Evolutionary conservation across 2,329 filamentous ascomycete genomes (phyloP).

Genomic region (Pseudogymnoascus sp.): DNA sequence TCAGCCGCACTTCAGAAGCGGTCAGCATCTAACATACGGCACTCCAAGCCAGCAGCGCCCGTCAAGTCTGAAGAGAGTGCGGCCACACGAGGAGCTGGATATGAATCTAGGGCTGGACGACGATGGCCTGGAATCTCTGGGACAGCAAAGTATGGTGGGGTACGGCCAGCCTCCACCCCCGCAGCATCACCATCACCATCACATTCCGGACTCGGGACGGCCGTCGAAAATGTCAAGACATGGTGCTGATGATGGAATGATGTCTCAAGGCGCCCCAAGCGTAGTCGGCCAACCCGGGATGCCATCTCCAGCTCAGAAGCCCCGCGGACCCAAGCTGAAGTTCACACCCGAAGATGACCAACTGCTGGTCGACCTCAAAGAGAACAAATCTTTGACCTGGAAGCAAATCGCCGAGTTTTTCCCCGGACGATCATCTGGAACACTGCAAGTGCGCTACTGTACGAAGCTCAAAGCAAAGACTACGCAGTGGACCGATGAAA

Average conservation of each 20-base stretch:
- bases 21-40: constrained; percentile 43
- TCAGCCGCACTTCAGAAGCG: constrained; percentile 41
- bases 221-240: constrained; percentile 60
- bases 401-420: constrained; percentile 98
- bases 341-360: constrained; percentile 90
- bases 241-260: constrained; percentile 38
- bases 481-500: constrained; percentile 88
- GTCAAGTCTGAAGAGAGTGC: constrained; percentile 39
- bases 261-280: constrained; percentile 60
- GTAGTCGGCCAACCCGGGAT: constrained; percentile 82
- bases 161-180: constrained; percentile 31
- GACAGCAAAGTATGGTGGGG: constrained; percentile 46
- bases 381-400: constrained; percentile 92
- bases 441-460: constrained; percentile 87
- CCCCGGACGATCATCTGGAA: constrained; percentile 80
- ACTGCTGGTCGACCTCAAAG: constrained; percentile 80
- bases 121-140: constrained; percentile 47
- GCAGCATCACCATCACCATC: constrained; percentile 62
- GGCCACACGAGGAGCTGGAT: constrained; percentile 48
- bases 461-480: constrained; percentile 93
- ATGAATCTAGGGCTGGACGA: constrained; percentile 27
- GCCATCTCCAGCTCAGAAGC: constrained; percentile 72
- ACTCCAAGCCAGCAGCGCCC: constrained; percentile 27
- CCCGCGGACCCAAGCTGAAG: constrained; percentile 82
- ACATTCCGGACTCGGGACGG: constrained; percentile 66